A percentile compares a stretch with the other conserved stretches of the same genome.
These are phyloP conservation scores for Penicillium sp. DNA, from an alignment of 2,329 filamentous ascomycete species.

Conservation along the genomic window DNA sequence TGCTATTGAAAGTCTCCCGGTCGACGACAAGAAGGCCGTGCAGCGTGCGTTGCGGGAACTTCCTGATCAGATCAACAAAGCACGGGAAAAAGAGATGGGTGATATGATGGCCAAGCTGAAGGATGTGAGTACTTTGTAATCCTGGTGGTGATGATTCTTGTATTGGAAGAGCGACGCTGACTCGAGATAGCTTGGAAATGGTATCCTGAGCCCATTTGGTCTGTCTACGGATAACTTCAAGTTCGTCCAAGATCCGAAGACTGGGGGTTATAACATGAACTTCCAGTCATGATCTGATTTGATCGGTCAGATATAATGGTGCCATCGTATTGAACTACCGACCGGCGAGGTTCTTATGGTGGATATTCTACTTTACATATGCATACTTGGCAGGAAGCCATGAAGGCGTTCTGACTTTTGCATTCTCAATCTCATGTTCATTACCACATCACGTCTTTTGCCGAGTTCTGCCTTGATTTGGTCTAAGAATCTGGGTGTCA, in stretches of 20 bases:
- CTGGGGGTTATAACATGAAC: slow-evolving; percentile 91
- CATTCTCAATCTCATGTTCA: not conserved
- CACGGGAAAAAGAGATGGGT: slow-evolving; percentile 80
- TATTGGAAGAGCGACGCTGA: not conserved
- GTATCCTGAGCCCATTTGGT: slow-evolving; percentile 87
- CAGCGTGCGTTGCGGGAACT: slow-evolving; percentile 62
- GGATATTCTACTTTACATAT: not conserved
- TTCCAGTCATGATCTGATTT: slow-evolving; percentile 52
- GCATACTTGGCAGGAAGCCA: slow-evolving; percentile 9
- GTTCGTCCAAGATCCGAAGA: slow-evolving; percentile 84
- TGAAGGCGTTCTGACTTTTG: slow-evolving; percentile 5
- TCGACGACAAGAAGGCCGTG: slow-evolving; percentile 65
- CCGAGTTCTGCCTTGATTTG: not conserved
- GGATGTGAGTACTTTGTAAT: slow-evolving; percentile 50
- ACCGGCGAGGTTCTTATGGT: not conserved
- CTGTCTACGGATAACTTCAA: slow-evolving; percentile 92
- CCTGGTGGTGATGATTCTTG: not conserved
- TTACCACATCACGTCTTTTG: not conserved
- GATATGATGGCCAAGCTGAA: slow-evolving; percentile 99
- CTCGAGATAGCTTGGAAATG: slow-evolving; percentile 69
- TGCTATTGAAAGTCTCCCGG: slow-evolving; percentile 55
- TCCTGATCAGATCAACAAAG: slow-evolving; percentile 66
- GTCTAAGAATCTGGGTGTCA: not conserved
- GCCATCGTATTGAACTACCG: not conserved
- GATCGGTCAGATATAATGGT: not conserved